Base-by-base conservation (phyloP, 306 rosid species). In the Malus sylvestris region DNA sequence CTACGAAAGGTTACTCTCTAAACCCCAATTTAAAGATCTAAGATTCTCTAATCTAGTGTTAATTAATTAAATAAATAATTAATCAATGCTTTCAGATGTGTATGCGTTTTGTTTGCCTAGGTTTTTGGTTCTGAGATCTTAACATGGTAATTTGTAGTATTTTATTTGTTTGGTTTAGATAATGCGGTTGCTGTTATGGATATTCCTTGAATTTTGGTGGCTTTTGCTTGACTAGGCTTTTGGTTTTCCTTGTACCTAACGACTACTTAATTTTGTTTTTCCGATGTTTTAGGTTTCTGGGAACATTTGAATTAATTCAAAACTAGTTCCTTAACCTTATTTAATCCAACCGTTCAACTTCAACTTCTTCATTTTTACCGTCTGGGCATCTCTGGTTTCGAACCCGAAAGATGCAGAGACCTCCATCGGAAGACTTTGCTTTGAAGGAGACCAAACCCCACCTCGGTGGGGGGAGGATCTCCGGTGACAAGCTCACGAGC, bases 361-460 rank as follows among this genome's bases (percentile, higher is more conserved):
- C 70, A 19, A 20, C 51, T 83, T 84, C 68, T 74, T 40, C 42
- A 75, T 67, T 76, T 35, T 68, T 79, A 27, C 70, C 75, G 78
- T 55, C 77, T 68, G 73, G 83, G 76, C 25, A 44, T 81, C 69
- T 33, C 60, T 51, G 45, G 73, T 46, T 79, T 79, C 76, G 85
- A 82, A 70, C 72, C 33, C 19, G 72, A 16, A 91, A 84, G 89
- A 94, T 94, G 97, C 96, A 88, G 87, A 89, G 98, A 83, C 97
- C 97, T 68, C 95, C 92, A 2, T 92, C 91, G 1, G 98, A 94
- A 51, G 98, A 94, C 59, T 94, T 84, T 87, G 75, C 93, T 66
- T 78, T 94, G 93, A 94, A 90, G 89, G 98, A 94, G 92, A 92
- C 97, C 77, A 89, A 88, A 1, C 98, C 98, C 89, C 98, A 84